Base-by-base conservation (phyloP, 345 rosid genomes). In the Stellera chamaejasme region DNA sequence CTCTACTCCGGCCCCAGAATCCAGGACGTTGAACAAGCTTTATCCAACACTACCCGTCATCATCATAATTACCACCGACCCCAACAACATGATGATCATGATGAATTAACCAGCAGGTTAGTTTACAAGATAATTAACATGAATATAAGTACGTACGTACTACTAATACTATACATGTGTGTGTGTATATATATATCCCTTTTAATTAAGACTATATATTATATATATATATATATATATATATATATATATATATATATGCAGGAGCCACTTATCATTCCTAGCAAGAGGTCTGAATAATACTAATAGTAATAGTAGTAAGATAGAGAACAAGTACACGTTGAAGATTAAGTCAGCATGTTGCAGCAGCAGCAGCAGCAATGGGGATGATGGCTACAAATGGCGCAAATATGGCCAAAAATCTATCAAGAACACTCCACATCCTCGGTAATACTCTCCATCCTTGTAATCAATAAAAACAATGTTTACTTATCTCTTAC, bases 401-500 rank as follows among this genome's bases (percentile, higher is more conserved):
- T 91, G 98, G 98, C 80, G 98, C 68, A 91, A 91, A 52, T 91
- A 91, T 58, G 98, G 98, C 9, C 98, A 87, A 27, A 91, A 91
- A 72, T 72, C 86, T 50, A 91, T 91, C 58, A 91, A 91, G 75
- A 81, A 82, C 63, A 91, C 80, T 72, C 88, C 90, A 16, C 76
- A 81, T 71, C 98, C 96, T 16, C 79, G 98, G 96, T 89, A 68
- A n/a, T n/a, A n/a, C n/a, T n/a, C n/a, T n/a, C n/a, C n/a, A n/a
- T n/a, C n/a, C n/a, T n/a, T n/a, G n/a, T n/a, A n/a, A n/a, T n/a
- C n/a, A n/a, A n/a, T n/a, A n/a, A n/a, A n/a, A n/a, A n/a, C n/a
- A n/a, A n/a, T n/a, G n/a, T n/a, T n/a, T n/a, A n/a, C n/a, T n/a
- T n/a, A n/a, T n/a, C n/a, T n/a, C n/a, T n/a, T n/a, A n/a, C n/a